Evolutionary conservation across 768 basidiomycete genomes (phyloP).

Genomic region (Phanerochaete carnosa): DNA sequence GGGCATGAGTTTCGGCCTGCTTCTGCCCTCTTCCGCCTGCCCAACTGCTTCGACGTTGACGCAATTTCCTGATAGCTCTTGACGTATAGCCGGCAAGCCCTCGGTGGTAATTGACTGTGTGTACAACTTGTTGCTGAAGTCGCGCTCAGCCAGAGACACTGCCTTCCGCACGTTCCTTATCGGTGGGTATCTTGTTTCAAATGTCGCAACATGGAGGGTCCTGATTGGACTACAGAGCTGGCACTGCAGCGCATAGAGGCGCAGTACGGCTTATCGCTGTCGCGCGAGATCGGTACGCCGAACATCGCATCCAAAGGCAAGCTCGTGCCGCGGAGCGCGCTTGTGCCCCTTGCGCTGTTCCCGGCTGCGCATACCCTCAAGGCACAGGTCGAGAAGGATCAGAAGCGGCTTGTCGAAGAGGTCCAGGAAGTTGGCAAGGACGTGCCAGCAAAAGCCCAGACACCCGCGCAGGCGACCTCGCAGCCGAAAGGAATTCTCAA

Average conservation of each 20-base stretch:
- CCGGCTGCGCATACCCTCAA: conserved; percentile 20
- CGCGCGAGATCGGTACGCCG: conserved; percentile 66
- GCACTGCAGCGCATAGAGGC: conserved; percentile 66
- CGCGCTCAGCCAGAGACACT: conserved; percentile 53
- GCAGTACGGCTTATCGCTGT: conserved; percentile 55
- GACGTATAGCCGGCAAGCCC: conserved; percentile 56
- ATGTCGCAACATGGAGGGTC: neutral
- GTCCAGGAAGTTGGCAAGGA: conserved; percentile 12
- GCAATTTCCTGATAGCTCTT: conserved; percentile 8
- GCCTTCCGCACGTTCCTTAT: conserved; percentile 69
- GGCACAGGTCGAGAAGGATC: conserved; percentile 14
- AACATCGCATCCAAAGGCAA: conserved; percentile 80
- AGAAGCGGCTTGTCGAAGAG: conserved; percentile 49
- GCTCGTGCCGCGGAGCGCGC: conserved; percentile 52
- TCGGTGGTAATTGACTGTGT: conserved; percentile 74
- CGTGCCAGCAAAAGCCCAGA: no score
- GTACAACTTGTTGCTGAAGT: conserved; percentile 56
- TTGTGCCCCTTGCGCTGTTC: conserved; percentile 47
- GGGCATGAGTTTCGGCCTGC: no score
- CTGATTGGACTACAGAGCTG: conserved; percentile 45
- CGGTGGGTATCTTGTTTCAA: conserved; percentile 39
- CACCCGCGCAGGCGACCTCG: conserved; percentile 8
- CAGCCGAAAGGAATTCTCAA: conserved; percentile 44
- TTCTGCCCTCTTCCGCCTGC: no score
- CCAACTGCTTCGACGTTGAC: neutral